These are phyloP conservation scores for Helichrysum umbraculigerum DNA, from an alignment of 129 eudicot species.

Conservation along the genomic window DNA sequence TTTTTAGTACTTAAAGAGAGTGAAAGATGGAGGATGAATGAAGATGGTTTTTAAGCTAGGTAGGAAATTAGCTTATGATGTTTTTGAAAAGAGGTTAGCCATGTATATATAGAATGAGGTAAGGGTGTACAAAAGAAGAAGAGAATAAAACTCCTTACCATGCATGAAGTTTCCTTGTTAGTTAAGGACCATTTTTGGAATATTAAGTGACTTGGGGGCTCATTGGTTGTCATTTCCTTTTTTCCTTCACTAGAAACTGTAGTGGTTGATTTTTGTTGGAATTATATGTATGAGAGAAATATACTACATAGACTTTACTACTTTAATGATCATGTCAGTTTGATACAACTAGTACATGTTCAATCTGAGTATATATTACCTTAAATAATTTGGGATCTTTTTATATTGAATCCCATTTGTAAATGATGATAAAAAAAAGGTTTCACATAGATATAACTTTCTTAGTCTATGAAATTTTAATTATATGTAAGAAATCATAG, in stretches of 20 bases:
- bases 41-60: background rate
- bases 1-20: background rate
- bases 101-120: slow-evolving; percentile 28
- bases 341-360: slow-evolving; percentile 5
- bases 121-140: background rate
- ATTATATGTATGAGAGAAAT: slow-evolving; percentile 7
- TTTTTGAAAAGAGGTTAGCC: slow-evolving; percentile 6
- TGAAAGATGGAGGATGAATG: slow-evolving; percentile 14
- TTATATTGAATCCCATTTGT: background rate
- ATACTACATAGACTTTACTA: background rate
- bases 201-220: slow-evolving; percentile 18
- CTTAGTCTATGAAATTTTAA: background rate
- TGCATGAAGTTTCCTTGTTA: slow-evolving; percentile 28
- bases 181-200: slow-evolving; percentile 30
- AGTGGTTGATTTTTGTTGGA: slow-evolving; percentile 33
- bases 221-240: slow-evolving; percentile 20
- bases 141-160: slow-evolving; percentile 14
- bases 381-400: background rate
- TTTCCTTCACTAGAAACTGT: slow-evolving; percentile 36
- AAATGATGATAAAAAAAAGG: background rate
- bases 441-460: background rate
- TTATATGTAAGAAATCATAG: no score
- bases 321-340: background rate
- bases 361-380: no score
- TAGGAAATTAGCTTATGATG: slow-evolving; percentile 7